Percentiles rank a stretch among this genome's conserved stretches.
These are phyloP conservation scores for Pythium sp. DNA, from an alignment of 352 stramenopile genomes.

Conservation along the genomic window DNA sequence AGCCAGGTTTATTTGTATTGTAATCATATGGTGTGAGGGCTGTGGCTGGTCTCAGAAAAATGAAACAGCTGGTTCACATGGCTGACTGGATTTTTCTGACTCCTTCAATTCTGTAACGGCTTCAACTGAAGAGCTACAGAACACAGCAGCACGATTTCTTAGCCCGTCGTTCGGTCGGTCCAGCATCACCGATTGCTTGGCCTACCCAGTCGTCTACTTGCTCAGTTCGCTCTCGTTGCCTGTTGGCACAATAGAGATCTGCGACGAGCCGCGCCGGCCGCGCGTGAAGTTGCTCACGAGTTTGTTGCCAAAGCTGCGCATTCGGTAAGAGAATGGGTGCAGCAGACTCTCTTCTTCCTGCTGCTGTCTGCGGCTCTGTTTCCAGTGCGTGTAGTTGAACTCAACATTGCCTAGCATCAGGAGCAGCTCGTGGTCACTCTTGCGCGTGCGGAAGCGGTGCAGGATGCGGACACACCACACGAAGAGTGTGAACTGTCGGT, in stretches of 20 bases:
- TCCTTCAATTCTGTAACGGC: background rate
- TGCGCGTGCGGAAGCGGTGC: constrained; percentile 11
- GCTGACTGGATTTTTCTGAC: constrained; percentile 2
- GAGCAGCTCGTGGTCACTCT: constrained; percentile 12
- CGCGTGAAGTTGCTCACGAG: background rate
- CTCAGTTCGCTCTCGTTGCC: background rate
- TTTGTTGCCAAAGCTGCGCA: background rate
- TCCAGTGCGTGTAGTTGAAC: constrained; percentile 18
- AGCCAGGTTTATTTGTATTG: too few relatives aligned
- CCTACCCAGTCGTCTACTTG: background rate
- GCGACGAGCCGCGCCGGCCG: background rate
- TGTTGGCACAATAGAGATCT: background rate
- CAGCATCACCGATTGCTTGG: background rate
- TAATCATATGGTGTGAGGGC: background rate
- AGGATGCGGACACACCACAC: constrained; percentile 17
- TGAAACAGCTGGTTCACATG: background rate
- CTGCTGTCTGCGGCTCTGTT: background rate
- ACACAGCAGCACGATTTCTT: background rate
- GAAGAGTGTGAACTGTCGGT: constrained; percentile 14
- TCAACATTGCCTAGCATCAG: constrained; percentile 18
- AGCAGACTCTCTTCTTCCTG: background rate
- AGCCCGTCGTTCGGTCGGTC: background rate
- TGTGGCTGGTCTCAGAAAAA: background rate
- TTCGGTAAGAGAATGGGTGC: background rate
- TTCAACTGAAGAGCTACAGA: background rate